These are phyloP conservation scores for Penicillium pancosmium DNA, from an alignment of 495 filamentous ascomycete genomes.

Conservation along the genomic window DNA sequence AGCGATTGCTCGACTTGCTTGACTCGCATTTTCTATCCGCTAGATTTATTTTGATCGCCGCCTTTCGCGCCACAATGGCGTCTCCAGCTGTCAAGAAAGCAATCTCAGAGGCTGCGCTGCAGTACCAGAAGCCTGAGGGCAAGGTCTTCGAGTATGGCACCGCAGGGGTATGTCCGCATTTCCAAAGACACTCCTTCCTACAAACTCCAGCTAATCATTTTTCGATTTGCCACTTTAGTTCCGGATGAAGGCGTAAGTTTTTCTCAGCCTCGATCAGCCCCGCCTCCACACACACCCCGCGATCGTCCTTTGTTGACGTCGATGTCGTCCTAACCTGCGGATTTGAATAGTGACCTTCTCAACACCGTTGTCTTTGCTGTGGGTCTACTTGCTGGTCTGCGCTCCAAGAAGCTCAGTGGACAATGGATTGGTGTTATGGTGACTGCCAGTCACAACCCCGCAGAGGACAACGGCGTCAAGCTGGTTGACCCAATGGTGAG, in stretches of 20 bases:
- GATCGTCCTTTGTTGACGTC: constrained; percentile 38
- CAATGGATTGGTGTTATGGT: constrained; percentile 98
- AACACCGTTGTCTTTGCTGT: constrained; percentile 91
- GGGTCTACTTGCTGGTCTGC: constrained; percentile 85
- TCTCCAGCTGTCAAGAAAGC: constrained; percentile 48
- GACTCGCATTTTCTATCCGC: constrained; percentile 1
- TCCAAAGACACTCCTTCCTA: constrained; percentile 9
- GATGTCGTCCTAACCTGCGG: constrained; percentile 28
- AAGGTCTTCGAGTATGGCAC: constrained; percentile 89
- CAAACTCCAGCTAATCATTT: constrained; percentile 23
- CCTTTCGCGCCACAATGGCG: constrained; percentile 43
- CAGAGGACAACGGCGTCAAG: constrained; percentile 97
- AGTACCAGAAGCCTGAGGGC: constrained; percentile 67
- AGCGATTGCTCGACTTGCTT: constrained; percentile 6
- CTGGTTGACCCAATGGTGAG: constrained; percentile 90
- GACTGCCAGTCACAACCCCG: constrained; percentile 96
- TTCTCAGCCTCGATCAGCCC: constrained; percentile 34
- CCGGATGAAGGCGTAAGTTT: constrained; percentile 75
- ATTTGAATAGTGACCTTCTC: constrained; percentile 54
- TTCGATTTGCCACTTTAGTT: constrained; percentile 51
- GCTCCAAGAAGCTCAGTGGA: constrained; percentile 83
- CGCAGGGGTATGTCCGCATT: constrained; percentile 67
- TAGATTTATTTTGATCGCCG: constrained; percentile 16
- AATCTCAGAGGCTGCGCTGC: constrained; percentile 45
- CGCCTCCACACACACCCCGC: constrained; percentile 41